Base-by-base conservation (phyloP, 805 yeast species). In the Ogataea nakhonphanomensis region DNA sequence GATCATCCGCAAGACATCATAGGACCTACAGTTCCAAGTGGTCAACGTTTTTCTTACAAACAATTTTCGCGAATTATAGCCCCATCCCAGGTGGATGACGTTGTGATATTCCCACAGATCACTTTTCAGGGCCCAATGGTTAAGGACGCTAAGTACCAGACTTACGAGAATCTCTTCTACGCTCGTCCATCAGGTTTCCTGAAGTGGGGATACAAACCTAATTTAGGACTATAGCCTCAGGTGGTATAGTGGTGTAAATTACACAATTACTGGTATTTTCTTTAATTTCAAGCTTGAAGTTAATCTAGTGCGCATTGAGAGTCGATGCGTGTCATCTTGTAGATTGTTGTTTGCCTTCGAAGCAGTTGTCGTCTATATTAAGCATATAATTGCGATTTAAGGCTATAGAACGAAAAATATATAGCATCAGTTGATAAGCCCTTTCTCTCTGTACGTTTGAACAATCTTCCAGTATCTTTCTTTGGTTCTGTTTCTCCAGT, bases 401-500 rank as follows among this genome's bases (percentile, higher is more conserved):
- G 20, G 20, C 17, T n/a, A 25, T 25, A 25, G 26, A 9, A 28
- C 3, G 5, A 9, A 9, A 3, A 7, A 17, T 9, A 4, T 30
- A 9, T 3, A 17, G 17, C 6, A 12, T 15, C 21, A 34, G 14
- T 21, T 34, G 24, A 34, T 34, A 20, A 34, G 23, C 7, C 37
- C 37, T 21, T 34, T 34, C 25, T 24, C 31, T 14, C 37, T 26
- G 39, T 55, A 53, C 14, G 46, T 37, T 29, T 58, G 61, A 25
- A 66, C 58, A 21, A 62, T 20, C 9, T 46, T 54, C 70, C 70
- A 66, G 54, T 67, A 67, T 12, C 44, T 46, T 5, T 46, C 55
- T 47, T 60, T 61, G 3, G 64, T 57, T 33, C 35, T 56, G 42
- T 60, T 58, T 49, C 71, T 57, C 66, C 68, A 65, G 46, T 58